Percentiles rank a stretch among this genome's conserved stretches.
Conservation (phyloP, 768 basidiomycete species). For the Scleroderma bovista region DNA sequence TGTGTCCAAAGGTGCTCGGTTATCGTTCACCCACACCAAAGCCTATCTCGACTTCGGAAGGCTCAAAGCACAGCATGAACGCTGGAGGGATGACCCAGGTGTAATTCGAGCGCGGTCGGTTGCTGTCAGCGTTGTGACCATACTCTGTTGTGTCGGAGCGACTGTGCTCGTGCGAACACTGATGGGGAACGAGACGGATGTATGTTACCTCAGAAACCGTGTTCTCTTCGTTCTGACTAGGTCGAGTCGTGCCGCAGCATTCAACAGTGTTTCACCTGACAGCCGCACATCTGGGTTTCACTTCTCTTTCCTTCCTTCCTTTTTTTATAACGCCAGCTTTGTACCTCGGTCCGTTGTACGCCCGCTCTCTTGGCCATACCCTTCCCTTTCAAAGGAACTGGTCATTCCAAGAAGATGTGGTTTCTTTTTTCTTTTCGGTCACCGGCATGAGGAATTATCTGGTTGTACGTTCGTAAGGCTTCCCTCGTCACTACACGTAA, state of each 20-base stretch:
- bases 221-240: conserved; percentile 1
- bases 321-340: conserved; percentile 68
- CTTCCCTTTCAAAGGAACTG: conserved; percentile 55
- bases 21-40: conserved; percentile 40
- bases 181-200: conserved; percentile 15
- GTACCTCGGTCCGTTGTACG: conserved; percentile 75
- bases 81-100: conserved; percentile 76
- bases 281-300: conserved; percentile 38
- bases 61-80: conserved; percentile 35
- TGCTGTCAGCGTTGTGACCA: conserved; percentile 61
- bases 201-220: conserved; percentile 3
- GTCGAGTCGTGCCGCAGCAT: conserved; percentile 11
- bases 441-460: conserved; percentile 68
- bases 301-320: conserved; percentile 31
- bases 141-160: conserved; percentile 50
- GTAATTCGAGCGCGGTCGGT: conserved; percentile 77
- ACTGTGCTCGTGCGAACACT: conserved; percentile 35
- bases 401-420: conserved; percentile 37
- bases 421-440: conserved; percentile 41
- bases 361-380: conserved; percentile 35
- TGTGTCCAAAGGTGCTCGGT: conserved; percentile 57
- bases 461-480: conserved; percentile 30
- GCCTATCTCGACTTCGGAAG: conserved; percentile 20
- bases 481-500: not conserved
- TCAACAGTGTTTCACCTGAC: conserved; percentile 25